A percentile compares a stretch with the other conserved stretches of the same genome.
These are phyloP conservation scores for Eimeria maxima DNA, from an alignment of 169 alveolate species.

Conservation along the genomic window DNA sequence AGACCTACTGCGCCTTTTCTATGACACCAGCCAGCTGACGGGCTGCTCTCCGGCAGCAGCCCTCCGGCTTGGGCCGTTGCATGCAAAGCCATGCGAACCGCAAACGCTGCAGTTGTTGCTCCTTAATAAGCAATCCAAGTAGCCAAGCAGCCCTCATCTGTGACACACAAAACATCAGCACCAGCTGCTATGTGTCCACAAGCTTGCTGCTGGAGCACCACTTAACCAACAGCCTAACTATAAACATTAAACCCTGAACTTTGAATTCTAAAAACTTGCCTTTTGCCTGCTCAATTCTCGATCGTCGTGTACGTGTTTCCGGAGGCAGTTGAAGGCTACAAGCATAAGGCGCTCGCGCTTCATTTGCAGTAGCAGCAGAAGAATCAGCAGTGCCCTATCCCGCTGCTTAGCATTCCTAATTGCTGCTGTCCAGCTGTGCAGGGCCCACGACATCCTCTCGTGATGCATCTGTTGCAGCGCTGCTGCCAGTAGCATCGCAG, in stretches of 20 bases:
- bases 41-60: background rate
- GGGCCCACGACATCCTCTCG: conserved; percentile 23
- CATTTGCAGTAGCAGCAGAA: conserved; percentile 3
- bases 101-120: conserved; percentile 11
- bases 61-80: conserved; percentile 4
- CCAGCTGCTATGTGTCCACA: background rate
- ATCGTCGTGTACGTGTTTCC: conserved; percentile 10
- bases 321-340: conserved; percentile 28
- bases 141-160: conserved; percentile 65
- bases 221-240: background rate
- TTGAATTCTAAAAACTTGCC: background rate
- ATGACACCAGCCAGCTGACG: background rate
- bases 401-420: background rate
- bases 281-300: conserved; percentile 47
- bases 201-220: background rate
- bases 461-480: conserved; percentile 50
- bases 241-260: background rate
- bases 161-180: background rate
- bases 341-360: background rate
- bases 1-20: conserved; percentile 16
- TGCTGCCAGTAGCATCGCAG: conserved; percentile 10
- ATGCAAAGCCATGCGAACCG: conserved; percentile 40
- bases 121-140: conserved; percentile 27
- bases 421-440: conserved; percentile 11
- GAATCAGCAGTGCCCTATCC: background rate